Conservation (phyloP, 202 grass and related monocot species). For the Digitaria exilis region DNA sequence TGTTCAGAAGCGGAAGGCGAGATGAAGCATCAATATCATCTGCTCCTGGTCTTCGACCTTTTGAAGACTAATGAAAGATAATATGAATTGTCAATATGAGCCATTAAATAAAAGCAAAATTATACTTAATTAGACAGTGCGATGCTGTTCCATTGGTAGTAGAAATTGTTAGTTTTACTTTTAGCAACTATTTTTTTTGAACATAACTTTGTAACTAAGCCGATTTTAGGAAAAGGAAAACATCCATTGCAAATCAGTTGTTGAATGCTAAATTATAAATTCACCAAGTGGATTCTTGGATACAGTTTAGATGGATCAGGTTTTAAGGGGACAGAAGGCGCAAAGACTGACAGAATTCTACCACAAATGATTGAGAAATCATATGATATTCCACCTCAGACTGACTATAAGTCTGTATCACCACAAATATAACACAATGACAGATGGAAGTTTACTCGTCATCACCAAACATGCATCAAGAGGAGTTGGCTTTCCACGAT, state of each 20-base stretch:
- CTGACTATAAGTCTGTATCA: neutral
- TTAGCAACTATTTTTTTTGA: neutral
- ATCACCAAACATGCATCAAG: neutral
- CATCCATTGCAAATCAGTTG: neutral
- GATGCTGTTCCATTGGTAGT: neutral
- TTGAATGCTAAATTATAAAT: slow-evolving; percentile 22
- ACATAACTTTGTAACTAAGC: neutral
- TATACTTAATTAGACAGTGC: neutral
- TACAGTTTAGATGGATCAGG: neutral
- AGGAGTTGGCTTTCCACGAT: neutral
- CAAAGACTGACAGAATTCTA: neutral
- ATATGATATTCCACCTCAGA: neutral
- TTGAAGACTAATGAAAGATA: slow-evolving; percentile 60
- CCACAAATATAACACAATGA: neutral
- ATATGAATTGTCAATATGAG: slow-evolving; percentile 31
- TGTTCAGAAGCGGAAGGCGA: slow-evolving; percentile 80
- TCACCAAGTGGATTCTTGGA: neutral
- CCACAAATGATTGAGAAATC: neutral
- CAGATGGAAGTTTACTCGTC: slow-evolving; percentile 11
- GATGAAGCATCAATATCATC: slow-evolving; percentile 99
- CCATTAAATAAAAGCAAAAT: neutral
- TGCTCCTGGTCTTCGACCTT: slow-evolving; percentile 87
- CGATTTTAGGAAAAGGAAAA: neutral
- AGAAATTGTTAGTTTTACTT: neutral
- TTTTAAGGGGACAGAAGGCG: neutral